A percentile compares a stretch with the other conserved stretches of the same genome.
These are phyloP conservation scores for Chlorencoelia australis DNA, from an alignment of 2,329 filamentous ascomycete genomes.

Conservation along the genomic window DNA sequence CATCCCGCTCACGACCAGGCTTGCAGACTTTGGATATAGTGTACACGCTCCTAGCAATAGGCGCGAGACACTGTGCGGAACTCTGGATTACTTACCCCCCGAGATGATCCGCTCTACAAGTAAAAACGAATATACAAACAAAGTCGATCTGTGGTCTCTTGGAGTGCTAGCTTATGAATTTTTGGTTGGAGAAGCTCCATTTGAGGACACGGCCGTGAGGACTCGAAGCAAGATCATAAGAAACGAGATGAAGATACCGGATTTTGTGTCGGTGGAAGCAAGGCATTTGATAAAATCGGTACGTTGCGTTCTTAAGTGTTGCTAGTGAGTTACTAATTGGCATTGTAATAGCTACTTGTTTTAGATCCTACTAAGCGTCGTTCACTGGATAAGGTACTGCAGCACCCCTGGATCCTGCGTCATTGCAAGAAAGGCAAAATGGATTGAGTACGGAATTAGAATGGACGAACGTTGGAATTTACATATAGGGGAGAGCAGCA, in stretches of 20 bases:
- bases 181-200: conserved; percentile 82
- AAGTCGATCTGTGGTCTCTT: conserved; percentile 86
- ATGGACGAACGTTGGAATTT: too few species aligned
- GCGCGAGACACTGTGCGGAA: conserved; percentile 87
- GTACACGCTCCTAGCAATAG: conserved; percentile 90
- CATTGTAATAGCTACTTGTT: conserved; percentile 57
- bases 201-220: conserved; percentile 78
- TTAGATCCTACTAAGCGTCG: conserved; percentile 86
- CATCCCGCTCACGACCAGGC: too few species aligned
- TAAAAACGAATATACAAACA: too few species aligned
- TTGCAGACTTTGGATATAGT: conserved; percentile 39
- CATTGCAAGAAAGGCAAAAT: conserved; percentile 61
- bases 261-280: conserved; percentile 78
- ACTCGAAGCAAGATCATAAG: conserved; percentile 75
- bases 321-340: conserved; percentile 13
- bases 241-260: conserved; percentile 80
- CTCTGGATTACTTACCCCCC: conserved; percentile 89
- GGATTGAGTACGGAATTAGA: too few species aligned
- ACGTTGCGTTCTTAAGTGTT: conserved; percentile 24
- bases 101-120: conserved; percentile 95
- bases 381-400: conserved; percentile 71
- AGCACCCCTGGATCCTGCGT: conserved; percentile 90
- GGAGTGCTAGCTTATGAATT: conserved; percentile 95
- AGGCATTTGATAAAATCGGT: conserved; percentile 82
- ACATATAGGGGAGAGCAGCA: too few species aligned